Base-by-base conservation (phyloP, 208 protist genomes). In the Leishmania aethiopica region DNA sequence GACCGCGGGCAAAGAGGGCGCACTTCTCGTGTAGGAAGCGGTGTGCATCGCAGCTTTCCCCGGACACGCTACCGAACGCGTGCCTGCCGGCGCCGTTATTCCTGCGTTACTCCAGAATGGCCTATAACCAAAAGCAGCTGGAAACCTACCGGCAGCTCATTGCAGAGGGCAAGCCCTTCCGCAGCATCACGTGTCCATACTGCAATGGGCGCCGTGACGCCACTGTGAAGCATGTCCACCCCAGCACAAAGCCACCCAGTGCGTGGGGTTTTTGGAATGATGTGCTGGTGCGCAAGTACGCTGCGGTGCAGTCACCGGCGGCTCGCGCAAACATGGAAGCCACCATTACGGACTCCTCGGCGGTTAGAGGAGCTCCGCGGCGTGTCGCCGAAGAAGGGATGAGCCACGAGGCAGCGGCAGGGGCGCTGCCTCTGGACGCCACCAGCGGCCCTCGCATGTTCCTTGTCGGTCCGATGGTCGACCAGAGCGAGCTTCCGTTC, bases 391-490 rank as follows among this genome's bases (percentile, higher is more conserved):
- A 42, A 6, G 69, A 42, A n/a, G 35, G 28, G 64, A 67, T 11
- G 10, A 32, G 5, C 15, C 66, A 71, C 5, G 45, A 55, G 60
- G 64, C 28, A n/a, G 60, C 7, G 57, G 77, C n/a, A 57, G 35
- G 80, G 62, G 37, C 6, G 28, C 25, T 45, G 40, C 40, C 19
- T 64, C 28, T 22, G 0, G 32, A 71, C 47, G 53, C 47, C 45
- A 5, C 64, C 3, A 73, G 67, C 45, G n/a, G 47, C 15, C 28
- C 76, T 5, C 92, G 85, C 45, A 88, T 92, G 86, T 90, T 92
- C 64, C 89, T 96, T 19, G 84, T 98, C 0, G 97, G 94, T 3
- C 97, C 97, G 3, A 99, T 99, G 97, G 97, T 99, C n/a, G 95
- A 98, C 73, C 89, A 94, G 79, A 97, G 92, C 78, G 96, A 98